Base-by-base conservation (phyloP, 805 yeast species). In the Wickerhamiella bombiphila region DNA sequence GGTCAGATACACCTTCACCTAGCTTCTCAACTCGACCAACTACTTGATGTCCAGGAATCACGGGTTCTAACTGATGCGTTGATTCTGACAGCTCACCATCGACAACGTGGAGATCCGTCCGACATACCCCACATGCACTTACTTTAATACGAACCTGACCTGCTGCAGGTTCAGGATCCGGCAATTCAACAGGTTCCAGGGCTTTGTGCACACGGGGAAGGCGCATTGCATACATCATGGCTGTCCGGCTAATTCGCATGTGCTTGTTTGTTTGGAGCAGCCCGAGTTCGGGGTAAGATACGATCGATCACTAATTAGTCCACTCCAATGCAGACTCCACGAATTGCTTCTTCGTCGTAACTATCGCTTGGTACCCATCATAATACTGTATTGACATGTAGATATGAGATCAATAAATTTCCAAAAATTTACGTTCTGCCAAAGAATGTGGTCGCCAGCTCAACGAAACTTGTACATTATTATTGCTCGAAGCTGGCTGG, bases 31-130 rank as follows among this genome's bases (percentile, higher is more conserved):
- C 22, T 8, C 33, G 6, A 8, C 33, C 33, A 5, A 30, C 33
- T 17, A 30, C 18, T 30, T 30, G 18, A n/a, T 30, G 33, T 9
- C 33, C 33, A n/a, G 33, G 33, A 16, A 30, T 16, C 22, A 30
- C 16, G 13, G 33, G 33, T n/a, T 13, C 20, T 8, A 17, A 9
- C 5, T 13, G 22, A 22, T 17, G 33, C 9, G 13, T 13, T 9
- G 11, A 9, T 9, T 24, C 26, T 14, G 22, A n/a, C 5, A 30
- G 20, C 21, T 30, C 33, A 19, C 33, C 33, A 19, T 30, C 33
- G 22, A 17, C 8, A 14, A 30, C 33, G 22, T 30, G 33, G 21
- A 30, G 21, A 15, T 30, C 33, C 5, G 33, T 30, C n/a, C 33
- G 11, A 16, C 33, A 30, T 7, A 30, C 22, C 11, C 33, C 33